phyloP scores from a whole-genome alignment of 2,329 filamentous ascomycete genomes.

The Didymella arachidicola region DNA sequence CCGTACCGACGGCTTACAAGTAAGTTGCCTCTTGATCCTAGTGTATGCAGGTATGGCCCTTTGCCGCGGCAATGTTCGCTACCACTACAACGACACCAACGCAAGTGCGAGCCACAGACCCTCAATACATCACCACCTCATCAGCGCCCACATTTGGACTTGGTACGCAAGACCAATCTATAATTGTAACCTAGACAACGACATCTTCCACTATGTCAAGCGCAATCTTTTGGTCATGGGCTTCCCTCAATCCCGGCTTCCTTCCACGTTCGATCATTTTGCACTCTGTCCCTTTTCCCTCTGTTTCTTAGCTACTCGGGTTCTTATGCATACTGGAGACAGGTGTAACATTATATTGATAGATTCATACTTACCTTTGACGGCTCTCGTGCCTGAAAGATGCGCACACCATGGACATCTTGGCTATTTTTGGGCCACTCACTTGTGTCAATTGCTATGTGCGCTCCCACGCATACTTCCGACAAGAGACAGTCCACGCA shows the following conservation, averaged over 20 bases:
- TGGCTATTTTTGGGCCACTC: slow-evolving; percentile 6
- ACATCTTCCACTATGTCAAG: background rate
- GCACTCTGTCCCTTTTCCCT: background rate
- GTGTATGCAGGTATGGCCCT: background rate
- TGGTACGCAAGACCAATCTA: background rate
- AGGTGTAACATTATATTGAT: slow-evolving; percentile 1
- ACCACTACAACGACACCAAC: slow-evolving; percentile 1
- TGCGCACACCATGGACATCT: slow-evolving; percentile 13
- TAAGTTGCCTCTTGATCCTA: background rate
- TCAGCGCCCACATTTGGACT: slow-evolving; percentile 1
- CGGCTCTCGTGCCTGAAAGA: slow-evolving; percentile 7
- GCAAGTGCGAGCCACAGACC: background rate
- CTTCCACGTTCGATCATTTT: background rate
- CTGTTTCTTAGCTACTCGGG: background rate
- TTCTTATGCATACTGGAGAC: background rate
- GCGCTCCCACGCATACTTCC: slow-evolving; percentile 7
- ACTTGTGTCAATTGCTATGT: slow-evolving; percentile 18
- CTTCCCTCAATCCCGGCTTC: background rate
- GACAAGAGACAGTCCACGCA: slow-evolving; percentile 13
- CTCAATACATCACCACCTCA: slow-evolving; percentile 7
- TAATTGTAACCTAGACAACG: background rate
- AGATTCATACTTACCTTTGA: background rate
- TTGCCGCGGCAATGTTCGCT: slow-evolving; percentile 7
- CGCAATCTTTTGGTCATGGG: background rate
- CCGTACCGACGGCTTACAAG: background rate